phyloP scores from a whole-genome alignment of 1,139 yeast species.

The Kodamaea ohmeri region DNA sequence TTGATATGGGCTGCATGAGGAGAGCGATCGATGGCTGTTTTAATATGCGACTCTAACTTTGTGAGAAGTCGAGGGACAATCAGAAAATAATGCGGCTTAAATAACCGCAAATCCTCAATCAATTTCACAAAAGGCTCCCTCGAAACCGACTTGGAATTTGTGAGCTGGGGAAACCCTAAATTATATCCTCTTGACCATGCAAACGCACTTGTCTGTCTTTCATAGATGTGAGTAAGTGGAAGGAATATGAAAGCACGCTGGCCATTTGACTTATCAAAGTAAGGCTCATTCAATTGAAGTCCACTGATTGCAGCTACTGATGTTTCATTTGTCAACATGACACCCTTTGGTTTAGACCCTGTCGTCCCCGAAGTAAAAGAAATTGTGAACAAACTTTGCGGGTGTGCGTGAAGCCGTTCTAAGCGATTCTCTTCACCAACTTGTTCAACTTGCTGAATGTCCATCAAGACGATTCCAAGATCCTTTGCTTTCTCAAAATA shows the following conservation, averaged over 20 bases:
- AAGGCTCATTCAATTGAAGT: conserved; percentile 17
- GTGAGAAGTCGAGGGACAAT: conserved; percentile 42
- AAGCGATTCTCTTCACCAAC: conserved; percentile 16
- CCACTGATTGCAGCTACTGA: conserved; percentile 29
- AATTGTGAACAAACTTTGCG: conserved; percentile 34
- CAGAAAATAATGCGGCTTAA: conserved; percentile 32
- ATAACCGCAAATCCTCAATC: conserved; percentile 29
- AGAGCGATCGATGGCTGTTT: conserved; percentile 12
- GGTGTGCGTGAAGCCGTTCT: conserved; percentile 25
- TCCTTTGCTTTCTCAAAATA: conserved; percentile 13
- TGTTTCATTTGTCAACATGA: conserved; percentile 31
- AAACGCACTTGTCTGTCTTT: conserved; percentile 33
- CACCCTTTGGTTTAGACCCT: conserved; percentile 43
- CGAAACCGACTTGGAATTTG: conserved; percentile 6
- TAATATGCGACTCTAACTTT: conserved; percentile 28
- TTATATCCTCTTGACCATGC: conserved; percentile 35
- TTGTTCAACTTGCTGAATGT: conserved; percentile 18
- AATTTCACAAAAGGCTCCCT: conserved; percentile 18
- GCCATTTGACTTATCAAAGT: conserved; percentile 6
- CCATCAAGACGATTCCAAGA: conserved; percentile 15
- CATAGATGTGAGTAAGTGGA: conserved; percentile 44
- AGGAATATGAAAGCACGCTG: conserved; percentile 27
- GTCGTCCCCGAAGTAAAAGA: conserved; percentile 46
- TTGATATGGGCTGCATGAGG: conserved; percentile 6
- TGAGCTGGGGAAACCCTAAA: conserved; percentile 43